phyloP scores from a whole-genome alignment of 257 asterid genomes.

The Osmanthus fragrans region DNA sequence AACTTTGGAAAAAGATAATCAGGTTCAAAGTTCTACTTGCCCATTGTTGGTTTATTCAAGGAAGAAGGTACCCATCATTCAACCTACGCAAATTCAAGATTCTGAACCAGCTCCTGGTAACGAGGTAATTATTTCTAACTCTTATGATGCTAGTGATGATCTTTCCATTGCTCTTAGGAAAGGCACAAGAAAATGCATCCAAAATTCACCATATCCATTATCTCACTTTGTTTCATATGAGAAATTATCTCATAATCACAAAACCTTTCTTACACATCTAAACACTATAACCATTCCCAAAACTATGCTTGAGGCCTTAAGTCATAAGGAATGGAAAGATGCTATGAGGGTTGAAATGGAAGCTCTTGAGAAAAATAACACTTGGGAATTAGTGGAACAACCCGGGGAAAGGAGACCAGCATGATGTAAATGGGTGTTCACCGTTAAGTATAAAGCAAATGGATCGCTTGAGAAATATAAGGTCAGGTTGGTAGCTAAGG shows the following conservation, averaged over 20 bases:
- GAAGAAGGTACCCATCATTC: background rate
- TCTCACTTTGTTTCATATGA: background rate
- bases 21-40: background rate
- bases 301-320: background rate
- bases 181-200: background rate
- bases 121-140: background rate
- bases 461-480: too few relatives aligned
- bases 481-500: too few relatives aligned
- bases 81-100: background rate
- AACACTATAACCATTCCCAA: background rate
- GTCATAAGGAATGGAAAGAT: background rate
- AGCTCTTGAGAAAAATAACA: background rate
- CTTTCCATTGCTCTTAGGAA: background rate
- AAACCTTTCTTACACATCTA: background rate
- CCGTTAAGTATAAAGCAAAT: too few relatives aligned
- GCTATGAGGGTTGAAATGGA: conserved; percentile 4
- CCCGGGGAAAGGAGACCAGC: too few relatives aligned
- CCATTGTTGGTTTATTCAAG: background rate
- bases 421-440: too few relatives aligned
- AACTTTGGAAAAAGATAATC: too few relatives aligned
- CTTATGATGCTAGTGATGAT: background rate
- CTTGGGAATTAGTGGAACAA: background rate
- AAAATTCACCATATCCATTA: background rate
- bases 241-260: background rate
- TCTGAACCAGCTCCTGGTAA: background rate